phyloP scores from a whole-genome alignment of 1,284 basidiomycete species.

The Tilletia walkeri region DNA sequence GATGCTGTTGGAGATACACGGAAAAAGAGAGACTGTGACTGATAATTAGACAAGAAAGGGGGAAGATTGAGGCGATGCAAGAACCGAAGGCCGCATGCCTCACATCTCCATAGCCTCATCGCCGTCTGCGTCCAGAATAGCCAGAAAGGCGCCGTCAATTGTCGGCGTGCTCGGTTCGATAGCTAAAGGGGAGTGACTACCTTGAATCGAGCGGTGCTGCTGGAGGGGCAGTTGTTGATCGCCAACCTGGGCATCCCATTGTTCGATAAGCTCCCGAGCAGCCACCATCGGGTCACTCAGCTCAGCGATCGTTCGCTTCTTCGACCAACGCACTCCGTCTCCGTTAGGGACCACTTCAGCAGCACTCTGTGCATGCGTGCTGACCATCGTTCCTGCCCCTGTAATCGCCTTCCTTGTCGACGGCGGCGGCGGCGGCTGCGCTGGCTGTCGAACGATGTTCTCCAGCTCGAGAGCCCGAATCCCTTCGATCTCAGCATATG shows the following conservation, averaged over 20 bases:
- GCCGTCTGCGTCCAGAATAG: background rate
- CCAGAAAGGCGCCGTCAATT: background rate
- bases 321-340: slow-evolving; percentile 3
- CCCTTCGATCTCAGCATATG: slow-evolving; percentile 17
- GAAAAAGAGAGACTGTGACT: no score
- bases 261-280: slow-evolving; percentile 2
- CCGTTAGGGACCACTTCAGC: no score
- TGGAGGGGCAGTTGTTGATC: background rate
- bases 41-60: no score
- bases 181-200: background rate
- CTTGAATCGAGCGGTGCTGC: background rate
- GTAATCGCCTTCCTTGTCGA: background rate
- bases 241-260: slow-evolving; percentile 13
- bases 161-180: background rate
- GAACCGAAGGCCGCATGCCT: no score
- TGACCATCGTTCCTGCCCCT: background rate
- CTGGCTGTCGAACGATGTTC: slow-evolving; percentile 30
- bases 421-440: background rate
- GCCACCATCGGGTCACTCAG: background rate
- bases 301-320: background rate
- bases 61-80: no score
- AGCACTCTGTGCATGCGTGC: background rate
- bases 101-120: slow-evolving; percentile 3
- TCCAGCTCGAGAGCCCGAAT: slow-evolving; percentile 20
- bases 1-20: no score